phyloP scores from a whole-genome alignment of 2,329 filamentous ascomycete genomes.

The Colletotrichum orbiculare region DNA sequence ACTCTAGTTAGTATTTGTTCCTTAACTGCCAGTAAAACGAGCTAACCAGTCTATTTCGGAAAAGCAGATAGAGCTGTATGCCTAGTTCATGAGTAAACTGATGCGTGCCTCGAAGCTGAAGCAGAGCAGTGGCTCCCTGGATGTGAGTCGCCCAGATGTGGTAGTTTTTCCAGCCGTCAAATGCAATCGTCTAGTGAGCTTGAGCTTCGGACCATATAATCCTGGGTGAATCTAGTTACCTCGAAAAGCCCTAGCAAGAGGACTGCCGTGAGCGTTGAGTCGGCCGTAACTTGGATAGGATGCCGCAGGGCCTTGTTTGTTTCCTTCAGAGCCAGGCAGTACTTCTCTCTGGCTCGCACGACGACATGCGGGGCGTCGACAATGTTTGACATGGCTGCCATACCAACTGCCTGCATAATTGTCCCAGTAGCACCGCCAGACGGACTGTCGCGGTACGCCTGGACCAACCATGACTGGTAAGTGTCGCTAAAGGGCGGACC shows the following conservation, averaged over 20 bases:
- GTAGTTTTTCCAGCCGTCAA: conserved; percentile 38
- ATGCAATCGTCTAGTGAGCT: conserved; percentile 36
- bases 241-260: conserved; percentile 42
- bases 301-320: conserved; percentile 34
- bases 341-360: conserved; percentile 37
- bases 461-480: conserved; percentile 38
- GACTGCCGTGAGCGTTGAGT: conserved; percentile 41
- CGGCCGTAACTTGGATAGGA: conserved; percentile 29
- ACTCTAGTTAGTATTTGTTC: neutral
- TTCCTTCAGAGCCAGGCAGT: conserved; percentile 36
- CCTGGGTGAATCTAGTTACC: conserved; percentile 19
- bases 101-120: conserved; percentile 40
- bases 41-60: conserved; percentile 43
- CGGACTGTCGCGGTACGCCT: conserved; percentile 28
- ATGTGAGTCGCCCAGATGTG: conserved; percentile 40
- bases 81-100: conserved; percentile 40
- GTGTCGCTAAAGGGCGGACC: conserved; percentile 38
- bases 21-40: neutral
- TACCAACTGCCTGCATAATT: conserved; percentile 42
- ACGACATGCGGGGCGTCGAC: conserved; percentile 37
- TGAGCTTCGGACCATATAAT: no score
- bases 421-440: conserved; percentile 27
- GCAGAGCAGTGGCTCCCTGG: conserved; percentile 39
- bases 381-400: conserved; percentile 42
- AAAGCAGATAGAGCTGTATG: conserved; percentile 39